Percentiles rank a stretch among this genome's conserved stretches.
Evolutionary conservation across 257 asterid genomes (phyloP).

Genomic region (Petunia secreta): DNA sequence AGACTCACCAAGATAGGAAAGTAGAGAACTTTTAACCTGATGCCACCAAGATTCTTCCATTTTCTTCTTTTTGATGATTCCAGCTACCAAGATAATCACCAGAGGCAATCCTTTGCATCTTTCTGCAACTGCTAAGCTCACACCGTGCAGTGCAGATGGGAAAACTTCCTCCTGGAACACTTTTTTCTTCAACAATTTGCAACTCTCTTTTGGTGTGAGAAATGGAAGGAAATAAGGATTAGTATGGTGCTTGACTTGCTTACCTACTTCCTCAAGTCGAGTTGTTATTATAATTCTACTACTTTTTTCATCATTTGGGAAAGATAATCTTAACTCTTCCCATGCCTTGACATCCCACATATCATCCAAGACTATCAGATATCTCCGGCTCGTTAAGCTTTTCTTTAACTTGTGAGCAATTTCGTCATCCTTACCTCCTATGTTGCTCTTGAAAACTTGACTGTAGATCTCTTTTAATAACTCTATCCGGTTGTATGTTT

Average conservation of each 20-base stretch:
- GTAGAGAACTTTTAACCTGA: neutral
- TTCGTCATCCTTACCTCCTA: neutral
- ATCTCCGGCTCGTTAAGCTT: neutral
- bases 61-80: neutral
- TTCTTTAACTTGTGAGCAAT: neutral
- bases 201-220: neutral
- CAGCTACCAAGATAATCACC: constrained; percentile 7
- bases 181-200: neutral
- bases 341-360: constrained; percentile 23
- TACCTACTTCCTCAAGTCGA: neutral
- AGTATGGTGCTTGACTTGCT: neutral
- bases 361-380: constrained; percentile 25
- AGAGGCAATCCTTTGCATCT: constrained; percentile 26
- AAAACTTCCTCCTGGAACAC: neutral
- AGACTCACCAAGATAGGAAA: neutral
- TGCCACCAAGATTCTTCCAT: constrained; percentile 2
- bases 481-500: neutral
- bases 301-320: neutral
- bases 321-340: neutral
- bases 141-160: neutral
- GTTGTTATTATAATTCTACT: constrained; percentile 22
- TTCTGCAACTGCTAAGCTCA: neutral
- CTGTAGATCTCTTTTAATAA: neutral
- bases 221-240: neutral
- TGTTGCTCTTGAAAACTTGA: neutral